Evolutionary conservation across 2,329 filamentous ascomycete species (phyloP).

Genomic region (Calonectria hongkongensis): DNA sequence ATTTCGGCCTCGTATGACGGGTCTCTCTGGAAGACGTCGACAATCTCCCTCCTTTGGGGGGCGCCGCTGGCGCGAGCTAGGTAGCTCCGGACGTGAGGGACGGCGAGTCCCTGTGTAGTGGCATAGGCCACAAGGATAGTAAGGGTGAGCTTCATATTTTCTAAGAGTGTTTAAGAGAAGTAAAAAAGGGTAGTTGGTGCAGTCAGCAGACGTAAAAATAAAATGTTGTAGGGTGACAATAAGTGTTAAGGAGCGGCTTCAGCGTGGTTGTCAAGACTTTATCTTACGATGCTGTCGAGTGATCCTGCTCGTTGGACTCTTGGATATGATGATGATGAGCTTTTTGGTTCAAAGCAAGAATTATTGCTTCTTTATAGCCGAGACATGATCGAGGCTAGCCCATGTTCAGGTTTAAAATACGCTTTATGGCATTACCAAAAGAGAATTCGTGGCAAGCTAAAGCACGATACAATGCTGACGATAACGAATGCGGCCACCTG

Average conservation of each 20-base stretch:
- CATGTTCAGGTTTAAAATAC: neutral
- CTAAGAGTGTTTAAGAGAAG: too few relatives aligned
- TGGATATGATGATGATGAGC: neutral
- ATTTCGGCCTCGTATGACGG: constrained; percentile 3
- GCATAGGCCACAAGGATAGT: neutral
- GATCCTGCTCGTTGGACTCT: neutral
- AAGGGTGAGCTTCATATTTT: constrained; percentile 7
- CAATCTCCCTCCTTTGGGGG: neutral
- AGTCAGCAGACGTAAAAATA: neutral
- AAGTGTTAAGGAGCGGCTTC: neutral
- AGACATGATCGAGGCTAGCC: constrained; percentile 5
- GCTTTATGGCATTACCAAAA: constrained; percentile 15
- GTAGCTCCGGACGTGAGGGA: constrained; percentile 10
- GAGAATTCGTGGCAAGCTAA: neutral
- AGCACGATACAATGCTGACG: neutral
- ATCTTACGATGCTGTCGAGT: neutral
- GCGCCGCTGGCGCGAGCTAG: neutral
- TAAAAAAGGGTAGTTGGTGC: too few relatives aligned
- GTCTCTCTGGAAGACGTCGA: neutral
- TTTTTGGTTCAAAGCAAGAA: neutral
- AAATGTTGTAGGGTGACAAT: too few relatives aligned
- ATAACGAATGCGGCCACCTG: constrained; percentile 14
- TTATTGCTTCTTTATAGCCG: neutral
- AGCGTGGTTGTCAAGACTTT: neutral
- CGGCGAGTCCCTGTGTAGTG: neutral